Evolutionary conservation across 345 rosid genomes (phyloP), one percentile per base, ranked within the genome.

Genomic region (Geranium brycei): DNA sequence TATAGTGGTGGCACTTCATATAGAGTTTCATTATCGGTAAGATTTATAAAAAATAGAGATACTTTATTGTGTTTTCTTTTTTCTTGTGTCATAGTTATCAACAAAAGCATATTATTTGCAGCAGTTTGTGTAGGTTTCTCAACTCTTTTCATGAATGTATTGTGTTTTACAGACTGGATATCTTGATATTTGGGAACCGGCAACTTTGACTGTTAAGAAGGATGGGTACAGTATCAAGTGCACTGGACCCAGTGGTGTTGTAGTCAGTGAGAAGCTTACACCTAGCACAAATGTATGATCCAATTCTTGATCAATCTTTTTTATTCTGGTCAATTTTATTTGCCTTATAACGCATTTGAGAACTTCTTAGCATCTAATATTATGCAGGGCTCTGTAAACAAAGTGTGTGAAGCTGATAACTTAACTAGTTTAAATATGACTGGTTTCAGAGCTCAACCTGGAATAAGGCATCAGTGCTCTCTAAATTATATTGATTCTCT

Each of bases 101-200:
- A 59, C 7, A 19, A 57, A 17, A 68, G 57, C 41, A 55, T 51
- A 55, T 32, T 19, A 19, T 61, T 64, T 28, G 32, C 23, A 30
- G 6, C 55, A 35, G 18, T 32, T n/a, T 31, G 35, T 13, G 38
- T 16, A 60, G n/a, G 62, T 5, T 60, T 18, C 16, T 17, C 4
- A 13, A n/a, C 62, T 60, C 38, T 12, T 60, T 55, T 55, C 51
- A 51, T 38, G 51, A 17, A n/a, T 17, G 18, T 18, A 17, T 41
- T 62, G 56, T 62, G 32, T 78, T 47, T 72, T 73, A 60, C 87
- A 92, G 98, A 72, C 81, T 59, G 81, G 85, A 66, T 85, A 75
- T 79, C 77, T 81, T 83, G 91, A 74, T 76, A 81, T 89, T 75
- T 87, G 97, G 93, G 98, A 92, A 78, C 88, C 83, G 0, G 97